Percentiles rank a stretch among this genome's conserved stretches.
Conservation (phyloP, 352 stramenopile species). For the Phytophthora megakarya region DNA sequence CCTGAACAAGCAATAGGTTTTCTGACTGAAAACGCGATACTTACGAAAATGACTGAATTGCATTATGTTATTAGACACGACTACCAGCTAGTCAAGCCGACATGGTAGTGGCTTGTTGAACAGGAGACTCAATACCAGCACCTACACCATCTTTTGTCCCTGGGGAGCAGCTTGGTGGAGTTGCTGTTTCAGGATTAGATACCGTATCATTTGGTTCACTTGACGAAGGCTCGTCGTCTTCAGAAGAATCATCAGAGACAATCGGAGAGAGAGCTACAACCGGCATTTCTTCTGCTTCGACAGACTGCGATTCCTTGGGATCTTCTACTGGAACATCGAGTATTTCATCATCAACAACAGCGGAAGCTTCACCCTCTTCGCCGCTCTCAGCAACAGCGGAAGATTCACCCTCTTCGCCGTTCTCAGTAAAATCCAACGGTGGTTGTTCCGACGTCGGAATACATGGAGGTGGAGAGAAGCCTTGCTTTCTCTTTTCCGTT, state of each 20-base stretch:
- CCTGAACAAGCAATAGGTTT: constrained; percentile 63
- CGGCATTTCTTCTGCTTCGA: constrained; percentile 2
- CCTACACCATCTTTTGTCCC: constrained; percentile 6
- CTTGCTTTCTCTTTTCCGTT: constrained; percentile 39
- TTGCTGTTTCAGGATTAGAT: constrained; percentile 3
- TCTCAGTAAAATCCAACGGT: constrained; percentile 35
- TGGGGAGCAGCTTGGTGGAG: constrained; percentile 15
- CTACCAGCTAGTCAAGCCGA: constrained; percentile 30
- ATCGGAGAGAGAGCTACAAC: constrained; percentile 13
- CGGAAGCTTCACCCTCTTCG: constrained; percentile 9
- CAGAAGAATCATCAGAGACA: constrained; percentile 29
- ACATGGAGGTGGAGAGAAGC: constrained; percentile 28
- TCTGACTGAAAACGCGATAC: not conserved
- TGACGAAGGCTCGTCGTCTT: constrained; percentile 15
- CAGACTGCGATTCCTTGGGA: constrained; percentile 9
- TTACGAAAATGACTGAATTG: constrained; percentile 5
- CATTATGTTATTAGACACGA: constrained; percentile 34
- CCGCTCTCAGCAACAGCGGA: constrained; percentile 21
- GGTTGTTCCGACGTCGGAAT: constrained; percentile 33
- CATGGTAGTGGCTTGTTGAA: constrained; percentile 30
- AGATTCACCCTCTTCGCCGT: constrained; percentile 13
- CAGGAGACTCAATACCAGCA: constrained; percentile 22
- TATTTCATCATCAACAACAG: not conserved
- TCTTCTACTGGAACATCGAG: not conserved
- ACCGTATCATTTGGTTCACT: constrained; percentile 3